Base-by-base conservation (phyloP, 345 rosid genomes). In the Odontarrhena argentea region DNA sequence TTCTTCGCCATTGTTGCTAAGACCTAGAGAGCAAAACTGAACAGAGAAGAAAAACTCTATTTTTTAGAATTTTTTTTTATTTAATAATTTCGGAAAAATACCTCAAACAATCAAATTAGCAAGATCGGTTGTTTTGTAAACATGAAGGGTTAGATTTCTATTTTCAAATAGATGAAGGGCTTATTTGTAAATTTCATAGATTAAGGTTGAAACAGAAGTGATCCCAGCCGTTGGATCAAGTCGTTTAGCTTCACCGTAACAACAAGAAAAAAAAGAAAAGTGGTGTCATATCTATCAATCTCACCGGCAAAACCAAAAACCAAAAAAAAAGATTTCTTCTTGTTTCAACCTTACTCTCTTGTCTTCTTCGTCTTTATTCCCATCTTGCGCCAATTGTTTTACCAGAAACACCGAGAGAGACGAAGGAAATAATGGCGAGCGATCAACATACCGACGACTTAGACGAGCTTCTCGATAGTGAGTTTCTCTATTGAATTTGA, bases 401-500 rank as follows among this genome's bases (percentile, higher is more conserved):
- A 24, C 44, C 10, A 55, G 35, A 52, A 9, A 59, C 2, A 42
- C 15, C 13, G 28, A 60, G 4, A 68, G 67, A 42, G 43, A 25
- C 3, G 30, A 36, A 48, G 59, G 24, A 59, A 12, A 26, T 25
- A 65, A 87, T 86, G 87, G 93, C 86, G 8, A 81, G 63, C 74
- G 18, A 26, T 55, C 83, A 32, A 32, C 36, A 78, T 53, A 63
- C 84, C 36, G 97, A 94, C 66, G 99, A 94, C 81, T 84, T 94
- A 60, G 97, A 94, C 78, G 81, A 86, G 68, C 93, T 94, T 71
- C 99, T 94, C 34, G 99, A 94, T 58, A 91, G 99, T 91, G 80
- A 75, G 75, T 68, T 37, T 41, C 57, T 50, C 43, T 47, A 4
- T 32, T 35, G 38, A 32, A 9, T 49, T 25, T 65, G 45, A 34